Evolutionary conservation across 2,329 filamentous ascomycete species (phyloP).

Genomic region (Penicillium palitans): DNA sequence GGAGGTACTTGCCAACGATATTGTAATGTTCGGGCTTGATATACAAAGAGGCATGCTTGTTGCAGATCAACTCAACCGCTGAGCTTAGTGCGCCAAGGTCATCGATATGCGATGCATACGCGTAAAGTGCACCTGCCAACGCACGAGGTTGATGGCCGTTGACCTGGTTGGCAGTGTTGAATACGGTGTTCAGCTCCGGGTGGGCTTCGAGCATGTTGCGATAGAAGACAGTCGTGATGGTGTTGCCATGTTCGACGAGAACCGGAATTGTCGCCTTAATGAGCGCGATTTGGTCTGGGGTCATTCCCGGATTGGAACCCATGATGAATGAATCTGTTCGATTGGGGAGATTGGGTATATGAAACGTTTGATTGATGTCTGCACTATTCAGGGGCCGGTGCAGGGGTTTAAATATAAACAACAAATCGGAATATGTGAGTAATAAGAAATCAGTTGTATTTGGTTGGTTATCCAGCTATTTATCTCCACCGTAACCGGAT

Average conservation of each 20-base stretch:
- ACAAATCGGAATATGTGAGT: not conserved
- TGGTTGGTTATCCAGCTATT: slow-evolving; percentile 6
- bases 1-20: slow-evolving; percentile 68
- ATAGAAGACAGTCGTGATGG: slow-evolving; percentile 73
- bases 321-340: slow-evolving; percentile 10
- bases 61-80: slow-evolving; percentile 67
- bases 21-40: slow-evolving; percentile 69
- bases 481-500: slow-evolving; percentile 5
- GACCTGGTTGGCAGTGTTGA: slow-evolving; percentile 69
- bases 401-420: not conserved
- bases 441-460: not conserved
- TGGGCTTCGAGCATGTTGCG: slow-evolving; percentile 64
- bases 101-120: slow-evolving; percentile 71
- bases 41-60: slow-evolving; percentile 72
- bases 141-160: slow-evolving; percentile 69
- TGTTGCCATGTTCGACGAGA: slow-evolving; percentile 65
- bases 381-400: not conserved
- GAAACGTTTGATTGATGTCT: not conserved
- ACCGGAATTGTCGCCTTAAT: slow-evolving; percentile 71
- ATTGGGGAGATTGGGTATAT: not conserved
- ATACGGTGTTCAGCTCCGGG: slow-evolving; percentile 67
- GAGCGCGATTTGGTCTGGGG: slow-evolving; percentile 59
- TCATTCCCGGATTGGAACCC: slow-evolving; percentile 18
- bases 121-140: slow-evolving; percentile 67
- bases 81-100: slow-evolving; percentile 61